phyloP scores from a whole-genome alignment of 1,139 yeast species.

The Scheffersomyces segobiensis region DNA sequence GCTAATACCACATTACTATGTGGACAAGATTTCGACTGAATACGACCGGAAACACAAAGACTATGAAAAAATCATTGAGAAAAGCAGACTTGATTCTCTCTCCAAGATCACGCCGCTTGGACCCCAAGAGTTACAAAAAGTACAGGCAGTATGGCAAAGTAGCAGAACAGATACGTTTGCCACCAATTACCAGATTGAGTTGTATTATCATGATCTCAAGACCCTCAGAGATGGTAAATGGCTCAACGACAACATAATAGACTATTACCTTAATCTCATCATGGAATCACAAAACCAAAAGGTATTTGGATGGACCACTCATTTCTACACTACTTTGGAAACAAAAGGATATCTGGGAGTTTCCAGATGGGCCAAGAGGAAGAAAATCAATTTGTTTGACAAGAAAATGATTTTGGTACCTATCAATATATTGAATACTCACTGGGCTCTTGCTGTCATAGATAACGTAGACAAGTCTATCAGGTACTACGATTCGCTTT shows the following conservation, averaged over 20 bases:
- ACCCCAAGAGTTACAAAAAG: conserved; percentile 17
- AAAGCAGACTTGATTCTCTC: conserved; percentile 5
- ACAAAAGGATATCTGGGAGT: conserved; percentile 80
- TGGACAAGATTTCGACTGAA: conserved; percentile 9
- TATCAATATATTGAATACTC: conserved; percentile 76
- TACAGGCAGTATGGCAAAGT: conserved; percentile 25
- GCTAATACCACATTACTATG: conserved; percentile 12
- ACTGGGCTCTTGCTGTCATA: conserved; percentile 90
- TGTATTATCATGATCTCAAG: conserved; percentile 63
- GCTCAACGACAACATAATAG: conserved; percentile 92
- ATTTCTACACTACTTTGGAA: conserved; percentile 74
- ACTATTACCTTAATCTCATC: conserved; percentile 69
- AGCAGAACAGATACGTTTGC: conserved; percentile 19
- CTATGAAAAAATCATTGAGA: conserved; percentile 7
- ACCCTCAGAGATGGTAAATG: conserved; percentile 74
- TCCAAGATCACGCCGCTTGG: conserved; percentile 10
- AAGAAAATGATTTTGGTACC: conserved; percentile 76
- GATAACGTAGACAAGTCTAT: conserved; percentile 61
- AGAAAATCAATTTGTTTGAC: conserved; percentile 66
- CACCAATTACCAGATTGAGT: conserved; percentile 51
- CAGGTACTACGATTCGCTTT: conserved; percentile 75
- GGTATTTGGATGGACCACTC: conserved; percentile 80
- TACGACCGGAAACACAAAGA: conserved; percentile 8
- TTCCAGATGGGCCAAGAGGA: conserved; percentile 85
- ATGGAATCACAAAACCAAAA: conserved; percentile 34